Percentiles rank a stretch among this genome's conserved stretches.
These are phyloP conservation scores for Sanghuangporus weigelae DNA, from an alignment of 1,284 basidiomycete species.

Conservation along the genomic window DNA sequence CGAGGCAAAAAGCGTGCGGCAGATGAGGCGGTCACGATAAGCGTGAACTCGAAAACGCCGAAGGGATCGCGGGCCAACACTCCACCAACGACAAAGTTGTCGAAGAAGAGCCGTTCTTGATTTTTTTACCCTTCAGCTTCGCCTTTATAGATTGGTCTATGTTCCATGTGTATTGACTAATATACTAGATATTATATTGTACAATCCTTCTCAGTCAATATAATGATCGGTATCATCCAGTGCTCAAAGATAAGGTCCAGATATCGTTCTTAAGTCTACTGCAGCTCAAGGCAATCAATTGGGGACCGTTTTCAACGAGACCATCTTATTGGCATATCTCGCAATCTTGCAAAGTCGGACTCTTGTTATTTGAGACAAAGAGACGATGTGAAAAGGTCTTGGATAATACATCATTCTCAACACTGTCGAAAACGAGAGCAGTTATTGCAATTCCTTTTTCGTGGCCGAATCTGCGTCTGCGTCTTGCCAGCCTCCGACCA, in stretches of 20 bases:
- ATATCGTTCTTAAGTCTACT: too few relatives aligned
- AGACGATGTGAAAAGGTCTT: not conserved
- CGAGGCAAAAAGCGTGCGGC: conserved; percentile 33
- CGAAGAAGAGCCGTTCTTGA: conserved; percentile 10
- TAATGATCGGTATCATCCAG: not conserved
- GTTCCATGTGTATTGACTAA: not conserved
- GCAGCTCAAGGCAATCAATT: too few relatives aligned
- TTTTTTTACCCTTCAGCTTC: not conserved
- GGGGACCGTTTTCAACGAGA: too few relatives aligned
- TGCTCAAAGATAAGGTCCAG: not conserved
- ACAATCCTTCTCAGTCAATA: not conserved
- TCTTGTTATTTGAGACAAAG: not conserved
- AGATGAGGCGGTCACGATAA: not conserved
- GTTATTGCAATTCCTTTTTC: not conserved
- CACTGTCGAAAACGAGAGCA: too few relatives aligned
- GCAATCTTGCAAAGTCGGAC: not conserved
- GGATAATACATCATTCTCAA: not conserved
- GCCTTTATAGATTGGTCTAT: not conserved
- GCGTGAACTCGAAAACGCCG: not conserved
- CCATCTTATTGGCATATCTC: not conserved
- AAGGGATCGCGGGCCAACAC: conserved; percentile 14
- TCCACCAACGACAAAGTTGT: conserved; percentile 11
- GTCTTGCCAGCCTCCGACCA: conserved; percentile 14
- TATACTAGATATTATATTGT: not conserved
- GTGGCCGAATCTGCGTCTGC: not conserved